phyloP scores from a whole-genome alignment of 306 rosid species.

The Vigna trinervia region DNA sequence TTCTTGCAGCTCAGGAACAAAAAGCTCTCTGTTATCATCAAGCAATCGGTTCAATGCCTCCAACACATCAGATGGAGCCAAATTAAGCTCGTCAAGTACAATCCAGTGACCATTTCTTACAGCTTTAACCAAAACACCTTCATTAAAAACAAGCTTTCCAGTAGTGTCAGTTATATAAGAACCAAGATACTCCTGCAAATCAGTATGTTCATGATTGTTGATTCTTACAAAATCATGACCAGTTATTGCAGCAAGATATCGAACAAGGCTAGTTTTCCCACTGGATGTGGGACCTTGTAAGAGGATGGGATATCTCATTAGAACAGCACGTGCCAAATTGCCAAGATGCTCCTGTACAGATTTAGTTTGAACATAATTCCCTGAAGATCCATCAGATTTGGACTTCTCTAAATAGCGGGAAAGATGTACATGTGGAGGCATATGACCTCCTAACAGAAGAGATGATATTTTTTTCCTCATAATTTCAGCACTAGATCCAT shows the following conservation, averaged over 20 bases:
- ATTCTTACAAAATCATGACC: slow-evolving; percentile 89
- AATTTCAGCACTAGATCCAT: slow-evolving; percentile 67
- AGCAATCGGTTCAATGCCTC: slow-evolving; percentile 94
- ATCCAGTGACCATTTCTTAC: slow-evolving; percentile 91
- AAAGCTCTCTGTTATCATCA: slow-evolving; percentile 96
- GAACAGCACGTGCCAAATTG: slow-evolving; percentile 81
- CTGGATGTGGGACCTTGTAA: slow-evolving; percentile 98
- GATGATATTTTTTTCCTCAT: slow-evolving; percentile 68
- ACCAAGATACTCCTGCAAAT: slow-evolving; percentile 95
- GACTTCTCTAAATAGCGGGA: slow-evolving; percentile 53
- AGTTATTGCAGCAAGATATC: slow-evolving; percentile 79
- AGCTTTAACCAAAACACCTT: slow-evolving; percentile 91
- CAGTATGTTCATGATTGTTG: slow-evolving; percentile 97
- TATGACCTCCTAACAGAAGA: slow-evolving; percentile 55
- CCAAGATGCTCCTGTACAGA: slow-evolving; percentile 81
- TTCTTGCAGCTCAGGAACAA: slow-evolving; percentile 85
- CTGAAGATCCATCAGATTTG: slow-evolving; percentile 44
- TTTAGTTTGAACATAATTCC: slow-evolving; percentile 64
- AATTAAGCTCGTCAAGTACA: slow-evolving; percentile 94
- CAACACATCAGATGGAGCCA: slow-evolving; percentile 98
- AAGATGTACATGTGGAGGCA: slow-evolving; percentile 59
- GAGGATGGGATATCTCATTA: slow-evolving; percentile 84
- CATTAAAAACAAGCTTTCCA: slow-evolving; percentile 89
- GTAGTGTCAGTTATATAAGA: slow-evolving; percentile 74
- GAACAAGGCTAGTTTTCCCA: slow-evolving; percentile 96